phyloP scores from a whole-genome alignment of 2,329 filamentous ascomycete genomes.

The Sporothrix phasma region DNA sequence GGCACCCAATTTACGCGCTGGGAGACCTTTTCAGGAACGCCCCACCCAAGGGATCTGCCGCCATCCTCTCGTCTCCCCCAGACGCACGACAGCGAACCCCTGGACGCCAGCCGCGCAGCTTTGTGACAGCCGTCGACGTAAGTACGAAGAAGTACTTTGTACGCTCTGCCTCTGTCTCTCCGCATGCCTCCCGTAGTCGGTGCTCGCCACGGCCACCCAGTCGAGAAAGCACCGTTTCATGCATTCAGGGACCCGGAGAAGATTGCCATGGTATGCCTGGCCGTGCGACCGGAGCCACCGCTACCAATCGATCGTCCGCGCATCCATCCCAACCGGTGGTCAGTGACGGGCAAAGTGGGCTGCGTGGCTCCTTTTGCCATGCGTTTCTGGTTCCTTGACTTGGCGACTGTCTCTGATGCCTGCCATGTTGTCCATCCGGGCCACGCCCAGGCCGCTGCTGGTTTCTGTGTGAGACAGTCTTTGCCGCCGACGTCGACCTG shows the following conservation, averaged over 20 bases:
- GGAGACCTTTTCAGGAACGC: background rate
- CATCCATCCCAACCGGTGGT: background rate
- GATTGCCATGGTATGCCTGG: background rate
- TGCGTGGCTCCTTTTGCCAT: background rate
- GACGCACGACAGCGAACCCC: slow-evolving; percentile 15
- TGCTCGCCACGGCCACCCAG: background rate
- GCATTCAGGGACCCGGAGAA: background rate
- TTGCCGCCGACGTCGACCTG: slow-evolving; percentile 4
- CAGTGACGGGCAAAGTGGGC: background rate
- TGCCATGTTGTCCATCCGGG: background rate
- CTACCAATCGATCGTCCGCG: slow-evolving; percentile 2
- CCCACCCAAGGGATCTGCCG: slow-evolving; percentile 14
- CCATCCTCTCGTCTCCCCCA: slow-evolving; percentile 2
- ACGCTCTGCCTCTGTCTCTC: too few species aligned
- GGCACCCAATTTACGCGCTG: background rate
- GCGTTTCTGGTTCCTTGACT: background rate
- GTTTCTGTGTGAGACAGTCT: background rate
- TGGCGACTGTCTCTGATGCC: background rate
- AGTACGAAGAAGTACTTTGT: background rate
- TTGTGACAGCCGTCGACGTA: background rate
- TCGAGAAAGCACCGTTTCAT: slow-evolving; percentile 1
- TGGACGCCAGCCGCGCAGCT: background rate
- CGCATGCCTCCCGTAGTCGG: background rate
- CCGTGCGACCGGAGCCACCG: background rate
- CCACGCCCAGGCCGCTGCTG: background rate